Evolutionary conservation across 164 flowering plant genomes (phyloP), one percentile per base, ranked within the genome.

Genomic region (Paratinospora sagittata): DNA sequence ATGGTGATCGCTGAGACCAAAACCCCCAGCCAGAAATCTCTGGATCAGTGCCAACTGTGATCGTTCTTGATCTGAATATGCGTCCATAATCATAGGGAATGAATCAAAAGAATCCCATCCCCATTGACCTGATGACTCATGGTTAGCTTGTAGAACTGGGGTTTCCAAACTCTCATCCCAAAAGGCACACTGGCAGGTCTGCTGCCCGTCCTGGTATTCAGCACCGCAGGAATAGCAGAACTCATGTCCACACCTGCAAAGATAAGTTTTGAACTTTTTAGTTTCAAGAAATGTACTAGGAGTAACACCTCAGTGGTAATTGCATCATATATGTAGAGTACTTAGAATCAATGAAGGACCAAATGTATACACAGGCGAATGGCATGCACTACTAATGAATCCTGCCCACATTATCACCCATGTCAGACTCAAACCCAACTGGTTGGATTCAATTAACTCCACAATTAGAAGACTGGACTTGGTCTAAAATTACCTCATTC

Each of bases 141-240:
- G 85, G 49, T 77, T 68, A 36, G 84, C 74, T 6, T 79, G 83
- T 30, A 76, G 43, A 19, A 70, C 81, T 43, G 70, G 21, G 8
- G 76, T 83, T 9, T 84, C 88, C 27, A 78, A 62, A 69, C 70
- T 75, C 33, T 83, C 91, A 65, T 90, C 96, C 97, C 93, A 90
- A 63, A 85, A 90, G 26, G 85, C 84, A 66, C 98, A 93, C 68
- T 85, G 85, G 70, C 98, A 91, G 21, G 87, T 87, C 81, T 89
- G 93, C 69, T 78, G 83, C 14, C 90, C 80, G 30, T 84, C 82
- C 45, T 84, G 79, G 66, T 91, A 93, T 57, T 90, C 96, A 17
- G 88, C 87, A 66, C 95, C 98, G 77, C 97, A 93, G 13, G 92
- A 85, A 76, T 88, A 89, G 75, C 97, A 91, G 76, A 93, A 93